Conservation (phyloP, 805 yeast species). For the Komagataella kurtzmanii region DNA sequence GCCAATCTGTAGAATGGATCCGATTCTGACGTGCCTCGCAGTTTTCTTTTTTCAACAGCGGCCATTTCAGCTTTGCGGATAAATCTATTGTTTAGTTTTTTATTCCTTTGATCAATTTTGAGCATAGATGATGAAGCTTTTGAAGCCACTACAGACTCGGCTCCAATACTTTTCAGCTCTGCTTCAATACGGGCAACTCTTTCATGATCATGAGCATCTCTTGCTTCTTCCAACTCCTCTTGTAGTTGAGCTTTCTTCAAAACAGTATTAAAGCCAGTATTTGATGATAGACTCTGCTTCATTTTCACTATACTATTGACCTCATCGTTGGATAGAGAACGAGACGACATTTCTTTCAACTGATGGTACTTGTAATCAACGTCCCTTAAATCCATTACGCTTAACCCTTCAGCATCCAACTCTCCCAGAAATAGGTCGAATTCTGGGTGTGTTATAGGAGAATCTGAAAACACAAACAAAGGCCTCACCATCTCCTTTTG, state of each 20-base stretch:
- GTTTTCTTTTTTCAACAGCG: conserved; percentile 41
- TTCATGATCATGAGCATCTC: conserved; percentile 36
- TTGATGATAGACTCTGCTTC: conserved; percentile 37
- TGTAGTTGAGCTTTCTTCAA: conserved; percentile 56
- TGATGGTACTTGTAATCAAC: conserved; percentile 52
- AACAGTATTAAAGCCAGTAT: conserved; percentile 47
- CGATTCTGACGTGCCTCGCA: conserved; percentile 21
- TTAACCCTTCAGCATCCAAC: conserved; percentile 39
- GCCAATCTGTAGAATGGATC: conserved; percentile 88
- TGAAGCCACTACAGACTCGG: conserved; percentile 5
- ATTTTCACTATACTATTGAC: conserved; percentile 67
- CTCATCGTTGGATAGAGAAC: conserved; percentile 57
- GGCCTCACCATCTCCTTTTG: conserved; percentile 66
- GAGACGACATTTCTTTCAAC: conserved; percentile 46
- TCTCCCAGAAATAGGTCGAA: conserved; percentile 55
- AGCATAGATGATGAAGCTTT: conserved; percentile 37
- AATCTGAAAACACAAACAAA: conserved; percentile 61
- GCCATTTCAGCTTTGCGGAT: conserved; percentile 70
- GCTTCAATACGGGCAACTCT: conserved; percentile 31
- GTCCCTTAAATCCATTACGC: conserved; percentile 50
- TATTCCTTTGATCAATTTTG: conserved; percentile 72
- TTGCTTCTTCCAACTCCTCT: conserved; percentile 67
- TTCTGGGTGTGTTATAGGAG: conserved; percentile 57
- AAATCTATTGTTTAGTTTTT: conserved; percentile 64
- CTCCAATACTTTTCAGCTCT: conserved; percentile 27